Evolutionary conservation across 2,329 filamentous ascomycete genomes (phyloP).

Genomic region (Lojkania enalia): DNA sequence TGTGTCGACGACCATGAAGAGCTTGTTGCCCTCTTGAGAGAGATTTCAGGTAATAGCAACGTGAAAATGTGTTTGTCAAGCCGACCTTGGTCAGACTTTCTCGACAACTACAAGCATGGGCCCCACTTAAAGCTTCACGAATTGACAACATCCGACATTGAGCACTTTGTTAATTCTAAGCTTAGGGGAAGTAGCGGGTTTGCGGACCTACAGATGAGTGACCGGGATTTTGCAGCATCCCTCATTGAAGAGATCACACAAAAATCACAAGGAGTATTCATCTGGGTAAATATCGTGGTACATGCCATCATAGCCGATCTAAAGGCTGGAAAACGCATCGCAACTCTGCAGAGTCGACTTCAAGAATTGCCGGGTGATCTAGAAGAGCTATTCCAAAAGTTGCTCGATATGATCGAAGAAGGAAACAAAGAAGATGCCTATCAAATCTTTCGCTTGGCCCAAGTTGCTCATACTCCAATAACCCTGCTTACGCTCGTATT

Average conservation of each 20-base stretch:
- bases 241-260: slow-evolving; percentile 6
- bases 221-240: not conserved
- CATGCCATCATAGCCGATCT: slow-evolving; percentile 6
- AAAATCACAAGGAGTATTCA: slow-evolving; percentile 14
- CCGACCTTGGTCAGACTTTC: slow-evolving; percentile 9
- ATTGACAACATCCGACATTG: not conserved
- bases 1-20: slow-evolving; percentile 5
- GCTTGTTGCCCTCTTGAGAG: slow-evolving; percentile 17
- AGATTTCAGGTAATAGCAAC: slow-evolving; percentile 12
- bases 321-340: slow-evolving; percentile 1
- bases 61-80: slow-evolving; percentile 14
- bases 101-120: slow-evolving; percentile 2
- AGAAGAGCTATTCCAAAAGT: slow-evolving; percentile 6
- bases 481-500: slow-evolving; percentile 2
- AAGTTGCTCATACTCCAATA: slow-evolving; percentile 1
- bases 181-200: not conserved
- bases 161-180: not conserved
- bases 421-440: slow-evolving; percentile 3
- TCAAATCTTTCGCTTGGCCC: slow-evolving; percentile 2
- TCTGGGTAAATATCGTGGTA: slow-evolving; percentile 16
- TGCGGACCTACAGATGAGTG: not conserved
- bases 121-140: slow-evolving; percentile 3
- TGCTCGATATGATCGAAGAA: slow-evolving; percentile 7
- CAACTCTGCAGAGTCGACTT: not conserved
- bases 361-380: slow-evolving; percentile 6